These are phyloP conservation scores for Colletotrichum musae DNA, from an alignment of 2,329 filamentous ascomycete genomes.

Conservation along the genomic window DNA sequence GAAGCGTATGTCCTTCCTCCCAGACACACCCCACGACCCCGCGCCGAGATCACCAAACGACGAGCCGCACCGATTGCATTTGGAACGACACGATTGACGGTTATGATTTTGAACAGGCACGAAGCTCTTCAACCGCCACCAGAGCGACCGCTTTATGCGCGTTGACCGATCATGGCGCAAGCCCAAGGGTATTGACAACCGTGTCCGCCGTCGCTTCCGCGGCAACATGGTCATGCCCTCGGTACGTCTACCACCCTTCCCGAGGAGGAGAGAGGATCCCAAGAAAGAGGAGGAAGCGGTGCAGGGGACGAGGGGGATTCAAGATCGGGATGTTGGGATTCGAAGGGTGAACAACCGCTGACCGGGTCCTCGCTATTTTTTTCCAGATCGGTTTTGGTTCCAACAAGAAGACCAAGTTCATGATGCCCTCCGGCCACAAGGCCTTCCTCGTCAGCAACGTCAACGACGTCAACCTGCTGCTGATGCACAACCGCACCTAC, in stretches of 20 bases:
- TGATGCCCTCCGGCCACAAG: slow-evolving; percentile 99
- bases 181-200: slow-evolving; percentile 99
- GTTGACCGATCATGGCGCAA: slow-evolving; percentile 95
- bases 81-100: slow-evolving; percentile 53
- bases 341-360: slow-evolving; percentile 14
- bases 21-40: slow-evolving; percentile 33
- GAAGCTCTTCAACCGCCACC: slow-evolving; percentile 96
- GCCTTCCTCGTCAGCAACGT: slow-evolving; percentile 99
- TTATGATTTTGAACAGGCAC: slow-evolving; percentile 73
- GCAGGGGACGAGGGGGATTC: background rate
- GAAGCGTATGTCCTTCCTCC: slow-evolving; percentile 86
- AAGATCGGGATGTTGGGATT: background rate
- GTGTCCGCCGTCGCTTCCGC: slow-evolving; percentile 97
- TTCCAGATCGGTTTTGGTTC: slow-evolving; percentile 95
- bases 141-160: slow-evolving; percentile 97
- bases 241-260: slow-evolving; percentile 72
- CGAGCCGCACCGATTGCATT: slow-evolving; percentile 24
- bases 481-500: slow-evolving; percentile 99
- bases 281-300: slow-evolving; percentile 31
- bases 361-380: slow-evolving; percentile 20
- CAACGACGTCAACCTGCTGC: slow-evolving; percentile 94
- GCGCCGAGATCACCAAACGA: slow-evolving; percentile 27
- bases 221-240: slow-evolving; percentile 97
- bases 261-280: slow-evolving; percentile 20
- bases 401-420: slow-evolving; percentile 99